phyloP scores from a whole-genome alignment of 768 basidiomycete genomes.

The Erythrobasidium yunnanense region DNA sequence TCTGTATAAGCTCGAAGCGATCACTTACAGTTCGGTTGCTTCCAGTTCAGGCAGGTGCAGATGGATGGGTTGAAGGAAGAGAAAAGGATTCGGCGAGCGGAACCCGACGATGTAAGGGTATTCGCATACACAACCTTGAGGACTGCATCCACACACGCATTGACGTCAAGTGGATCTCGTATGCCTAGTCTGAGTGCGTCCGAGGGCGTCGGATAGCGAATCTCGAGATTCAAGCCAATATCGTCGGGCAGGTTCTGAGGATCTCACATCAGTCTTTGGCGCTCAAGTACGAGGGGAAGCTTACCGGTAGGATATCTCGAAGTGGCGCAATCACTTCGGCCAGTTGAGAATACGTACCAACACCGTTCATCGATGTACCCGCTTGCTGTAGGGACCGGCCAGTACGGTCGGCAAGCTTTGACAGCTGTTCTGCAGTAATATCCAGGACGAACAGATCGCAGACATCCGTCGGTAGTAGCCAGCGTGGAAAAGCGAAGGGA shows the following conservation, averaged over 20 bases:
- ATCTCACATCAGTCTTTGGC: constrained; percentile 38
- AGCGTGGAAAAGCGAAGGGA: constrained; percentile 73
- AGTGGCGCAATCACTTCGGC: constrained; percentile 54
- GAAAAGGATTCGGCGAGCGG: constrained; percentile 54
- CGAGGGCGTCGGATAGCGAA: constrained; percentile 59
- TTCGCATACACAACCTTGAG: constrained; percentile 70
- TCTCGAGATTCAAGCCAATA: constrained; percentile 68
- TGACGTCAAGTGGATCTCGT: constrained; percentile 57
- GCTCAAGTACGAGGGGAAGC: not conserved
- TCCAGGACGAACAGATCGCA: constrained; percentile 74
- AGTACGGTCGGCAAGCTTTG: constrained; percentile 50
- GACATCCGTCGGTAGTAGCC: constrained; percentile 59
- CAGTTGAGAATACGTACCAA: constrained; percentile 42
- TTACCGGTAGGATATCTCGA: constrained; percentile 63
- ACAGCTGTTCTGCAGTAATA: constrained; percentile 71
- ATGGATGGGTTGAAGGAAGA: constrained; percentile 82
- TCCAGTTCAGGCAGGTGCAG: constrained; percentile 90
- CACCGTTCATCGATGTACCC: constrained; percentile 20
- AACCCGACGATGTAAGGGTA: constrained; percentile 45
- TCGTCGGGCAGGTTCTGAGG: constrained; percentile 43
- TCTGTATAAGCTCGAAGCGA: not conserved
- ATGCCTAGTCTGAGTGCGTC: constrained; percentile 47
- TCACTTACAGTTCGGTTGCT: constrained; percentile 84
- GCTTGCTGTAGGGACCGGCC: constrained; percentile 34
- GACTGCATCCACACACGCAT: constrained; percentile 71